A percentile compares a stretch with the other conserved stretches of the same genome.
Evolutionary conservation across 805 yeast species (phyloP).

Genomic region (Candida schatavii): DNA sequence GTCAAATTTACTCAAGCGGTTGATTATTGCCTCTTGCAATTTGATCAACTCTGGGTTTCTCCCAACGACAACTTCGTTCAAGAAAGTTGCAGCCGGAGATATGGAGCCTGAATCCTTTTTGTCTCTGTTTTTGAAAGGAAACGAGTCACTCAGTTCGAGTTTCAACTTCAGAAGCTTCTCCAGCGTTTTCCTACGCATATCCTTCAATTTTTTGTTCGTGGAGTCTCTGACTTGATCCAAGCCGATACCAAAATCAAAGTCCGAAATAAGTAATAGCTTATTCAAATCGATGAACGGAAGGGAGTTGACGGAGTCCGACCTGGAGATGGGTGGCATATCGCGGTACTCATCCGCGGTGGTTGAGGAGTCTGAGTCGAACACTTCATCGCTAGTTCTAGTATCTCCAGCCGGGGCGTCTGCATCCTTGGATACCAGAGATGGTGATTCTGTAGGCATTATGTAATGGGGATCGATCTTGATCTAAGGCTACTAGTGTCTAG

Average conservation of each 20-base stretch:
- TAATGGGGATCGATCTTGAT: too few relatives aligned
- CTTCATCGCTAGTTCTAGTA: neutral
- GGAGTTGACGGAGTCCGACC: constrained; percentile 26
- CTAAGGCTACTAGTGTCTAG: too few relatives aligned
- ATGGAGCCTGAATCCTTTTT: neutral
- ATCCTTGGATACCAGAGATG: too few relatives aligned
- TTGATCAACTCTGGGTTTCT: constrained; percentile 24
- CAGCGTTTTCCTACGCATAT: constrained; percentile 35
- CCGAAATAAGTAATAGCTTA: constrained; percentile 36
- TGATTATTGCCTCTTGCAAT: constrained; percentile 31
- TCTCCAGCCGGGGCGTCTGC: too few relatives aligned
- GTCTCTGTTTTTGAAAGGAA: neutral
- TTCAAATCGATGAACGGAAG: constrained; percentile 35
- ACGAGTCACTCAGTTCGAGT: constrained; percentile 9
- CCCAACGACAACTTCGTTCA: constrained; percentile 4
- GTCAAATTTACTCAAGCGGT: constrained; percentile 33
- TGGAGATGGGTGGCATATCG: neutral
- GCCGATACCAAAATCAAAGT: constrained; percentile 42
- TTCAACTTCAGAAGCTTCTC: constrained; percentile 26
- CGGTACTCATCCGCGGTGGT: neutral
- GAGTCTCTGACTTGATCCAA: constrained; percentile 33
- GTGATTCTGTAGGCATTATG: too few relatives aligned
- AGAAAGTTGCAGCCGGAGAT: neutral
- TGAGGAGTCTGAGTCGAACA: constrained; percentile 1
- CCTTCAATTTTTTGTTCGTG: constrained; percentile 32